These are phyloP conservation scores for Globisporangium spiculum DNA, from an alignment of 352 stramenopile species.

Conservation along the genomic window DNA sequence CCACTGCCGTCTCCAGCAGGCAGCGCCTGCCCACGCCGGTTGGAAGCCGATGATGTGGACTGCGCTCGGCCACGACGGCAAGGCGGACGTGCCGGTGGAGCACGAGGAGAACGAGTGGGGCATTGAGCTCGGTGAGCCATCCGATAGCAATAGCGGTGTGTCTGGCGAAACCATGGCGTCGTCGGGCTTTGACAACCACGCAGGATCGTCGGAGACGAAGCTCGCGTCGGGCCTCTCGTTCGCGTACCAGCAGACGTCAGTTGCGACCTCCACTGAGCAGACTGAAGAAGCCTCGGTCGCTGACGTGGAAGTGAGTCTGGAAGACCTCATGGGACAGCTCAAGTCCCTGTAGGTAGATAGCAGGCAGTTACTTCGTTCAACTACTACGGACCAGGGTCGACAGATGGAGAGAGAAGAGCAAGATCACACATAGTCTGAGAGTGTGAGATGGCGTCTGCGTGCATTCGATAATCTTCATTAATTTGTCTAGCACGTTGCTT, in stretches of 20 bases:
- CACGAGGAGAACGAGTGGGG: conserved; percentile 88
- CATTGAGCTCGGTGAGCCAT: conserved; percentile 54
- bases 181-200: conserved; percentile 7
- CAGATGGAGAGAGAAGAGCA: background rate
- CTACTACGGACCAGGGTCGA: background rate
- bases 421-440: too few species aligned
- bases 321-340: conserved; percentile 80
- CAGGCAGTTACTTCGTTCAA: background rate
- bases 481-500: background rate
- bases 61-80: conserved; percentile 49
- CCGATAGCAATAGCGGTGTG: conserved; percentile 9
- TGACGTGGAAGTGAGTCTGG: conserved; percentile 50
- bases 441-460: too few species aligned
- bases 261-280: conserved; percentile 11
- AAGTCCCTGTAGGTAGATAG: conserved; percentile 48
- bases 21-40: conserved; percentile 29
- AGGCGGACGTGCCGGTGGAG: conserved; percentile 42
- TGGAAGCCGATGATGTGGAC: conserved; percentile 80
- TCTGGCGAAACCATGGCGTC: conserved; percentile 16
- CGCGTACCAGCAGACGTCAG: conserved; percentile 47
- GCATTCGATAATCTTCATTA: too few species aligned
- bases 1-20: conserved; percentile 75
- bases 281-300: conserved; percentile 23
- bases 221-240: conserved; percentile 58
- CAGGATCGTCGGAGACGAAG: conserved; percentile 16